Evolutionary conservation across 2,329 filamentous ascomycete species (phyloP).

Genomic region (Aspergillus sp.): DNA sequence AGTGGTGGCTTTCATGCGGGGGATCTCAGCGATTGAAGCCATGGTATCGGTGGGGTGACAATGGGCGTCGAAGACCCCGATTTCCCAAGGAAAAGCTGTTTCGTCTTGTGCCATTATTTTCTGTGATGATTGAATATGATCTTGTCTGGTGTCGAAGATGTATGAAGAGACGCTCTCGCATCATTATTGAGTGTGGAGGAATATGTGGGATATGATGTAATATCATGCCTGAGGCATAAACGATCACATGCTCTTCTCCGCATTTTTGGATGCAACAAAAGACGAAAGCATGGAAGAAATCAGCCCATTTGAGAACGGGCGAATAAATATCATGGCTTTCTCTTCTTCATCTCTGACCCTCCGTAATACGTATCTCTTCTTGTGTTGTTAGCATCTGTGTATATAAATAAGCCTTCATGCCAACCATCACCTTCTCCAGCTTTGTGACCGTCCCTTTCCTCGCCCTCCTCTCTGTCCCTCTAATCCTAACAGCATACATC

Average conservation of each 20-base stretch:
- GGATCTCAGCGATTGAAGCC: constrained; percentile 50
- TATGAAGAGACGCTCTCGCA: too few relatives aligned
- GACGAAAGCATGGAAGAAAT: too few relatives aligned
- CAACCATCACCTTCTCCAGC: constrained; percentile 14
- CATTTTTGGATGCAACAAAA: too few relatives aligned
- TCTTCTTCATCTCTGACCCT: too few relatives aligned
- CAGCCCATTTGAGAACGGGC: too few relatives aligned
- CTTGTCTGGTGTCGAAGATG: constrained; percentile 1
- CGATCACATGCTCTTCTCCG: too few relatives aligned
- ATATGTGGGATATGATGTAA: not conserved
- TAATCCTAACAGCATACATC: constrained; percentile 59
- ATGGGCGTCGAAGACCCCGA: constrained; percentile 61
- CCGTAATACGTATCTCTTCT: too few relatives aligned
- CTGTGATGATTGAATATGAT: too few relatives aligned
- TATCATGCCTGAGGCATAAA: constrained; percentile 14
- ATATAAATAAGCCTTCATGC: not conserved
- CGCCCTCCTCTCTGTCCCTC: constrained; percentile 57
- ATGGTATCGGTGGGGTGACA: constrained; percentile 65
- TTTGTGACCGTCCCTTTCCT: constrained; percentile 57
- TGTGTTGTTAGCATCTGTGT: constrained; percentile 12
- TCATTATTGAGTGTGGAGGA: too few relatives aligned
- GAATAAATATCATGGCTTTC: too few relatives aligned
- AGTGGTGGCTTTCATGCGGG: constrained; percentile 52
- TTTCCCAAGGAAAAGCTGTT: constrained; percentile 53
- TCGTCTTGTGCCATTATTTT: constrained; percentile 10